Percentiles rank a stretch among this genome's conserved stretches.
phyloP scores from a whole-genome alignment of 2,329 filamentous ascomycete genomes.

The Aspergillus sp. region DNA sequence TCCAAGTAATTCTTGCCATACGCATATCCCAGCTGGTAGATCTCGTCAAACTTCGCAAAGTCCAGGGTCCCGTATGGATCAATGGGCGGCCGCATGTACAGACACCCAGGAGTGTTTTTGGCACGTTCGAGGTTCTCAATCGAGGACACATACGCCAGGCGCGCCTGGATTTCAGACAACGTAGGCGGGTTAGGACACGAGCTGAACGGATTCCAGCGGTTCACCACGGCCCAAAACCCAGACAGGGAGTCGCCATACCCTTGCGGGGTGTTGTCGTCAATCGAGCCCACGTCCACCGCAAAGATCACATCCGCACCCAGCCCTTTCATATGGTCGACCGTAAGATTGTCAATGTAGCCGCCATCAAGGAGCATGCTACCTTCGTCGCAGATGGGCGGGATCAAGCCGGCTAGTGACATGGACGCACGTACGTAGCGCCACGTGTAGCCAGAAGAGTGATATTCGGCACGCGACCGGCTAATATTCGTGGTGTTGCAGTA shows the following conservation, averaged over 20 bases:
- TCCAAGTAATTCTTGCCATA: slow-evolving; percentile 81
- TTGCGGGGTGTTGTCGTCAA: slow-evolving; percentile 91
- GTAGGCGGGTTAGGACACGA: slow-evolving; percentile 88
- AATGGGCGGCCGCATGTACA: slow-evolving; percentile 95
- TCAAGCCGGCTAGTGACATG: slow-evolving; percentile 90
- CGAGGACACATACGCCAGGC: slow-evolving; percentile 90
- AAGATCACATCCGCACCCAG: slow-evolving; percentile 93
- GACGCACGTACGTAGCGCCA: slow-evolving; percentile 97
- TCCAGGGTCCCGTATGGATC: slow-evolving; percentile 92
- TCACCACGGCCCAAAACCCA: slow-evolving; percentile 90
- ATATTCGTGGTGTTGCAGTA: slow-evolving; percentile 99
- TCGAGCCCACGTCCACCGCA: slow-evolving; percentile 87
- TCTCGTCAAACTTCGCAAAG: slow-evolving; percentile 97
- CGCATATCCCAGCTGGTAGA: slow-evolving; percentile 83
- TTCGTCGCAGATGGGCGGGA: slow-evolving; percentile 94
- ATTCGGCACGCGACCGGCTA: slow-evolving; percentile 86
- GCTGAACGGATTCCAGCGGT: slow-evolving; percentile 96
- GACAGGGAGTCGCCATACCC: slow-evolving; percentile 91
- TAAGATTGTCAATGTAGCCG: slow-evolving; percentile 95
- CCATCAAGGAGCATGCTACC: slow-evolving; percentile 96
- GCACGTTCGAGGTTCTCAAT: slow-evolving; percentile 93
- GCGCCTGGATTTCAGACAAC: slow-evolving; percentile 90
- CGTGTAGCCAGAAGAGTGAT: slow-evolving; percentile 93
- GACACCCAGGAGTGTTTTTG: slow-evolving; percentile 84
- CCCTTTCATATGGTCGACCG: slow-evolving; percentile 94